Evolutionary conservation across 148 eudicot species (phyloP), one percentile per base, ranked within the genome.

Genomic region (Camellia granthamiana): DNA sequence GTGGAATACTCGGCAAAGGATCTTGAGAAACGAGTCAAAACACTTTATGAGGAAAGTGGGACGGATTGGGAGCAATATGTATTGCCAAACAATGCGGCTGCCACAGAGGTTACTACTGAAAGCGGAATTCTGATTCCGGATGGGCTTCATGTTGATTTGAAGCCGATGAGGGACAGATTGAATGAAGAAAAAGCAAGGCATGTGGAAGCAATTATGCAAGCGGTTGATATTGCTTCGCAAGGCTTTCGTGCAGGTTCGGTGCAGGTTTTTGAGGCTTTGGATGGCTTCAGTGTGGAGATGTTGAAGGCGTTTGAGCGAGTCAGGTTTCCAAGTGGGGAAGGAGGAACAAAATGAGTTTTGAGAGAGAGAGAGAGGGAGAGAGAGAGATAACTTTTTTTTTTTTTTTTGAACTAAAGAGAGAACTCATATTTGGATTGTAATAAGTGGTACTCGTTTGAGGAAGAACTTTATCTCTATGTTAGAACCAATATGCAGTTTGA

Each of bases 241-340:
- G 51, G 67, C 23, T 75, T 75, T 18, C 52, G 5, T 0, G 30
- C 13, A 60, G 67, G 78, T 60, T 19, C n/a, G 38, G 5, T 75
- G 8, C 65, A 11, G 12, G 44, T 75, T 44, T 75, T 75, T 7
- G 41, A 75, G 78, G 68, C 68, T 43, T 30, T 60, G 6, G 15
- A n/a, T 44, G n/a, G 3, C 49, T 75, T 75, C 5, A 59, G 67
- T 14, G 9, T 60, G 52, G 78, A 75, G 30, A 60, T 60, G 54
- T 3, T 59, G 54, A 55, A 75, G 60, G 78, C 78, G 60, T 75
- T 59, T 43, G 67, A 75, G 65, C 38, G 44, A 42, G 78, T 75
- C 23, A 60, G 78, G n/a, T 18, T 42, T 60, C 78, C 51, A 7
- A 59, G 62, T 21, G 14, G 13, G 7, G 52, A 15, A 30, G 38